These are phyloP conservation scores for Mortierella sp. DNA, from an alignment of 371 early-diverging fungal species.

Conservation along the genomic window DNA sequence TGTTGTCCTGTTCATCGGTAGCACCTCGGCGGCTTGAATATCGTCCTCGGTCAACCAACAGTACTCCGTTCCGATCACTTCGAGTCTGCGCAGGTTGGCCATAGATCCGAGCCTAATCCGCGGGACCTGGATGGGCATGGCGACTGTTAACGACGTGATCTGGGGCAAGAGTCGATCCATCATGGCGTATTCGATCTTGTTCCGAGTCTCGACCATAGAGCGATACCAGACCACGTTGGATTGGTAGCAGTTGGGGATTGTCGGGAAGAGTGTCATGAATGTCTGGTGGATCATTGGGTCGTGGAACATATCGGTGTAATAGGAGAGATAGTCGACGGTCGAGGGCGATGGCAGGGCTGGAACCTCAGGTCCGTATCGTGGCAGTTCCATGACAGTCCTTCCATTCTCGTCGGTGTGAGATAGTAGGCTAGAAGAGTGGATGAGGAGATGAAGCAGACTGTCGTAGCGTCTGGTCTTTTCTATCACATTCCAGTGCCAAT, in stretches of 20 bases:
- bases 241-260: constrained; percentile 53
- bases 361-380: constrained; percentile 52
- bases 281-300: constrained; percentile 55
- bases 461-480: constrained; percentile 43
- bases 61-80: constrained; percentile 39
- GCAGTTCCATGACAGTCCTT: constrained; percentile 17
- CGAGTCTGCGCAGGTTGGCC: constrained; percentile 41
- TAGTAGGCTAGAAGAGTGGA: constrained; percentile 43
- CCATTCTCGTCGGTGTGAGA: neutral
- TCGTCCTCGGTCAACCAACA: constrained; percentile 36
- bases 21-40: constrained; percentile 16
- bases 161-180: constrained; percentile 37
- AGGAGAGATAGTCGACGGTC: constrained; percentile 50
- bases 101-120: constrained; percentile 34
- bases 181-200: constrained; percentile 52
- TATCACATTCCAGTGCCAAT: constrained; percentile 33
- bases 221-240: constrained; percentile 47
- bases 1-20: neutral
- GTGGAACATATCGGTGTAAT: constrained; percentile 52
- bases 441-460: constrained; percentile 37
- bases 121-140: constrained; percentile 47
- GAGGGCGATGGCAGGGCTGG: constrained; percentile 31
- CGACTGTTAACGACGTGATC: constrained; percentile 33
- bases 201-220: constrained; percentile 46
- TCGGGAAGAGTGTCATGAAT: constrained; percentile 55